Conservation (phyloP, 352 stramenopile genomes). For the Pythium folliculosum region DNA sequence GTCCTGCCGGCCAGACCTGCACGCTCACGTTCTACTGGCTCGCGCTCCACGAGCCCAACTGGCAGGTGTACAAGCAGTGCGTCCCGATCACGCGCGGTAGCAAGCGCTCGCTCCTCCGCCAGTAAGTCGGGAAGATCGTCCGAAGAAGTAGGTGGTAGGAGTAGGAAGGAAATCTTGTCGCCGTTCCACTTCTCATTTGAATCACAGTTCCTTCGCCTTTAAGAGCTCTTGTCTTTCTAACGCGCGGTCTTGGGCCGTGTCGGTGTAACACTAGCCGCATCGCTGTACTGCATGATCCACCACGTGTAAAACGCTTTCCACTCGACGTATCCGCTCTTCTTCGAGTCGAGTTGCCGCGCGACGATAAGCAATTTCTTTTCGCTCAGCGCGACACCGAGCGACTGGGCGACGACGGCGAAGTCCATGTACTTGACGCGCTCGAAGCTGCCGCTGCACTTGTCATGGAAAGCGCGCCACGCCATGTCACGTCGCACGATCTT, state of each 20-base stretch:
- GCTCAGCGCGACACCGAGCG: conserved; percentile 39
- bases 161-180: background rate
- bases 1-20: conserved; percentile 25
- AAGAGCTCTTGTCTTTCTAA: background rate
- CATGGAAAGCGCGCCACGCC: conserved; percentile 60
- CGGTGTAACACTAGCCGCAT: conserved; percentile 1
- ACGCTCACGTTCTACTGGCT: conserved; percentile 41
- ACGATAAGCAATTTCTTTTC: conserved; percentile 51
- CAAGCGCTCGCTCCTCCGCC: conserved; percentile 21
- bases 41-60: conserved; percentile 34
- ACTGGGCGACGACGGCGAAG: conserved; percentile 47
- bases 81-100: conserved; percentile 20
- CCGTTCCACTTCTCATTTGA: no score
- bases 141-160: background rate
- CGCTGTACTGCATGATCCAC: conserved; percentile 52
- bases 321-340: conserved; percentile 54
- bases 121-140: background rate
- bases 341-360: conserved; percentile 45
- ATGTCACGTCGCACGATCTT: conserved; percentile 59
- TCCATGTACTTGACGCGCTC: conserved; percentile 43
- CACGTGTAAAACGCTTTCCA: conserved; percentile 72
- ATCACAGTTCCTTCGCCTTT: background rate
- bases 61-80: conserved; percentile 43
- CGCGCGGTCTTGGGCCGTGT: background rate
- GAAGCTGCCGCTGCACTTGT: conserved; percentile 9